These are phyloP conservation scores for Neofusicoccum laricinum DNA, from an alignment of 2,329 filamentous ascomycete genomes.

Conservation along the genomic window DNA sequence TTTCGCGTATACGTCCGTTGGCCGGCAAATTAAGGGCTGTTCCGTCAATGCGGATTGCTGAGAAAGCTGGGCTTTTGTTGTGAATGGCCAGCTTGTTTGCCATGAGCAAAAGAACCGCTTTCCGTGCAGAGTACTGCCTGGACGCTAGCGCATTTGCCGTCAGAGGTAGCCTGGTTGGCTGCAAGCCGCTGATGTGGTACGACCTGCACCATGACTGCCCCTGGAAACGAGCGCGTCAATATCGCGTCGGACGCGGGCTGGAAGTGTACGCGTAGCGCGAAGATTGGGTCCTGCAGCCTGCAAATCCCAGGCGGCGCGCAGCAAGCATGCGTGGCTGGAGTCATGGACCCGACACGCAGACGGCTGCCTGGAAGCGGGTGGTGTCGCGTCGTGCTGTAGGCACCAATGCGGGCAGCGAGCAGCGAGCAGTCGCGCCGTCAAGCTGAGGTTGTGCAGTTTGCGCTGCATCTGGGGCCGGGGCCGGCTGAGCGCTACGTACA, in stretches of 20 bases:
- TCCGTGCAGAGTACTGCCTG: background rate
- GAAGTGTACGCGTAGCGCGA: background rate
- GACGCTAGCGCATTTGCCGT: background rate
- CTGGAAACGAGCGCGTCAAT: background rate
- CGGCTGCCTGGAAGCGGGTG: background rate
- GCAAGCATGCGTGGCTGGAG: background rate
- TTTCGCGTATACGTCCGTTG: too few species aligned
- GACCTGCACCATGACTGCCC: background rate
- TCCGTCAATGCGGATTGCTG: background rate
- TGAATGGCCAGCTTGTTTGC: background rate
- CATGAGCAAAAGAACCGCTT: too few species aligned
- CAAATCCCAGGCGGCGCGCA: background rate
- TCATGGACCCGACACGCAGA: background rate
- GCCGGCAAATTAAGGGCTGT: too few species aligned
- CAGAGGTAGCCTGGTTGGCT: background rate
- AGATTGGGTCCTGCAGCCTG: background rate
- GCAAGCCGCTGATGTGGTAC: background rate
- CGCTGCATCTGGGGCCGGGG: background rate
- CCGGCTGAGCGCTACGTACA: background rate
- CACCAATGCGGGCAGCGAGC: too few species aligned
- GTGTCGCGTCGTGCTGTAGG: background rate
- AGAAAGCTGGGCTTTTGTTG: background rate
- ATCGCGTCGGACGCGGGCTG: background rate
- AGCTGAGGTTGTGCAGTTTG: background rate
- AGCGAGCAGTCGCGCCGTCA: background rate